A percentile compares a stretch with the other conserved stretches of the same genome.
These are phyloP conservation scores for Lichtheimia ramosa DNA, from an alignment of 371 early-diverging fungal species.

Conservation along the genomic window DNA sequence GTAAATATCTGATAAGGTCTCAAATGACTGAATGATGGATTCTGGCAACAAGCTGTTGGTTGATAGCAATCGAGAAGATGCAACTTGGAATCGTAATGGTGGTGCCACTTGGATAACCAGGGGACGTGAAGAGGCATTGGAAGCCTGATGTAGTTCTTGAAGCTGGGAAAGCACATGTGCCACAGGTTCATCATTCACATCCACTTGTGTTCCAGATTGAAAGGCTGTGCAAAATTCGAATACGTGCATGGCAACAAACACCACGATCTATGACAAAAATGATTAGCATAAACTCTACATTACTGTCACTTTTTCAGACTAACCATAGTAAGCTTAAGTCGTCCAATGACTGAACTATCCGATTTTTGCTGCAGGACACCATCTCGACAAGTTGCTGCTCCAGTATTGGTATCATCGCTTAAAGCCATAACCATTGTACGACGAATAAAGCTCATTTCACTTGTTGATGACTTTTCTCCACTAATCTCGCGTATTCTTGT, in stretches of 20 bases:
- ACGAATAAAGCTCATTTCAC: slow-evolving; percentile 40
- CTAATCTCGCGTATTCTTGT: slow-evolving; percentile 20
- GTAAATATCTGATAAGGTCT: slow-evolving; percentile 45
- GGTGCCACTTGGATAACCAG: slow-evolving; percentile 64
- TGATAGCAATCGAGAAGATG: slow-evolving; percentile 16
- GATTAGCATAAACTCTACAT: not conserved
- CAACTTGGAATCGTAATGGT: slow-evolving; percentile 57
- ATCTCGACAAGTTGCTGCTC: slow-evolving; percentile 1
- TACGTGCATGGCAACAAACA: slow-evolving; percentile 76
- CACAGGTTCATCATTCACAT: slow-evolving; percentile 38
- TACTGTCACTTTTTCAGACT: not conserved
- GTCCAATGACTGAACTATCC: slow-evolving; percentile 48
- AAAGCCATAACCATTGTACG: slow-evolving; percentile 52
- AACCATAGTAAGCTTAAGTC: slow-evolving; percentile 51
- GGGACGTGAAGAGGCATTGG: slow-evolving; percentile 39
- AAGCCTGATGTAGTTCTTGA: slow-evolving; percentile 41
- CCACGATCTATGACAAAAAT: slow-evolving; percentile 46
- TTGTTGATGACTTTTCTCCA: slow-evolving; percentile 2
- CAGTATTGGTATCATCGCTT: slow-evolving; percentile 24
- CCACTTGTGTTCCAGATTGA: slow-evolving; percentile 43
- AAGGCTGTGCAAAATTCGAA: slow-evolving; percentile 71
- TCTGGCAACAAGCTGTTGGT: slow-evolving; percentile 14
- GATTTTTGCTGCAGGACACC: slow-evolving; percentile 25
- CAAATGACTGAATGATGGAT: slow-evolving; percentile 36
- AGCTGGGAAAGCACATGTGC: slow-evolving; percentile 45